Conservation (phyloP, 192 early-diverging fungal genomes). For the Podochytrium sp. region DNA sequence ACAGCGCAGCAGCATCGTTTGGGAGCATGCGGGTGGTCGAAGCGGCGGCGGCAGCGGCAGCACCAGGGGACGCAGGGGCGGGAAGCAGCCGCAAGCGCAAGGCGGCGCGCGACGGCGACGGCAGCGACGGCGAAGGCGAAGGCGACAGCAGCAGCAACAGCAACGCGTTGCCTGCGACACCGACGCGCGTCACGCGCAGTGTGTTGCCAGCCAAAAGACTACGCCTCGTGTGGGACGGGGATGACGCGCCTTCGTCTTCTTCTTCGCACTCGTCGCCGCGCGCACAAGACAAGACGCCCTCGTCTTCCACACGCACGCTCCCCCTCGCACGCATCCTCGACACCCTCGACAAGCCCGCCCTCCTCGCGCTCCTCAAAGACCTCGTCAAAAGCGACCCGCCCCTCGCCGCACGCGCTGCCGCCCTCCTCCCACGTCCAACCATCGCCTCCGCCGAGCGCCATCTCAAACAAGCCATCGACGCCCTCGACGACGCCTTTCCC, state of each 20-base stretch:
- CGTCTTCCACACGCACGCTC: neutral
- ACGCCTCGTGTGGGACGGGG: neutral
- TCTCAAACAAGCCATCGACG: constrained; percentile 70
- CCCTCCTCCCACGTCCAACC: constrained; percentile 84
- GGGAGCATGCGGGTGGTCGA: too few species aligned
- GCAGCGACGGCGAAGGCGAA: neutral
- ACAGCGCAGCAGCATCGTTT: neutral
- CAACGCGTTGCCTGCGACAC: neutral
- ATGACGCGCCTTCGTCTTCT: neutral
- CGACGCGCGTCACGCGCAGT: neutral
- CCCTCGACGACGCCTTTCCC: constrained; percentile 78
- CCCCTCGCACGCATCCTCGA: constrained; percentile 31
- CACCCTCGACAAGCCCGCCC: constrained; percentile 72
- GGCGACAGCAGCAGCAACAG: neutral
- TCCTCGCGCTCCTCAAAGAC: constrained; percentile 73
- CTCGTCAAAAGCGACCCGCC: constrained; percentile 75
- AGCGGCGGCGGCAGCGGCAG: neutral
- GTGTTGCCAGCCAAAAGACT: neutral
- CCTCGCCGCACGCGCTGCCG: constrained; percentile 69
- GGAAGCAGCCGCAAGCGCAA: neutral
- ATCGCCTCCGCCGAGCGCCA: constrained; percentile 71
- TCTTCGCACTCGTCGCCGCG: neutral
- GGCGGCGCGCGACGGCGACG: neutral
- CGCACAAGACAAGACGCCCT: neutral
- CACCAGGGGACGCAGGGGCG: neutral